Evolutionary conservation across 768 basidiomycete genomes (phyloP), one percentile per base, ranked within the genome.

Genomic region (Termitomyces sp.): DNA sequence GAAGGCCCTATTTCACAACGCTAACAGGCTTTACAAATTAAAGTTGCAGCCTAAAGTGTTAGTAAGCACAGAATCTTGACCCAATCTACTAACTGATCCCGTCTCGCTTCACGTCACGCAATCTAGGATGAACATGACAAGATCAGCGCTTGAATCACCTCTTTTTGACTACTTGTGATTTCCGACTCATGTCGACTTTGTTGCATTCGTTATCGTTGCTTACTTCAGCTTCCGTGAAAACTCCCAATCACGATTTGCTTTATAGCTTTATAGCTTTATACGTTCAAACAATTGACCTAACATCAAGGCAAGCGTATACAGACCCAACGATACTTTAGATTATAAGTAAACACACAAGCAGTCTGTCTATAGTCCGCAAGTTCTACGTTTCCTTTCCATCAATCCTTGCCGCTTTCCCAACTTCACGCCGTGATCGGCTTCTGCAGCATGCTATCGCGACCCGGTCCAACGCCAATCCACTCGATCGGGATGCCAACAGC

Each of bases 391-490:
- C 15, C 9, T 45, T 51, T 37, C 21, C 40, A 22, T 19, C 5
- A 10, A 12, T 38, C 12, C n/a, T 14, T 17, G 21, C 37, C 19
- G 3, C 17, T 12, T 45, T 45, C 10, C 12, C 22, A 26, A 45
- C 15, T 35, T 50, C 7, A 56, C 11, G 14, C 37, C 35, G 44
- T 17, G 6, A 40, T 2, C 15, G 54, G 43, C 57, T 68, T 74
- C 43, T 35, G 56, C 12, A 80, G 44, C 88, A 94, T 96, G 59
- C 82, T 85, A 59, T 92, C 88, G 55, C 95, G 71, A 17, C 77
- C 90, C 15, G 96, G 92, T 0, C 96, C 96, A 19, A 95, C 87
- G 11, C 96, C 96, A 50, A 98, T 93, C 88, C 91, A 98, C 70
- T 87, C 84, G 54, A 98, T 77, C 47, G 84, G 86, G 10, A 89